phyloP scores from a whole-genome alignment of 306 rosid species.

The Astragalus membranaceus region DNA sequence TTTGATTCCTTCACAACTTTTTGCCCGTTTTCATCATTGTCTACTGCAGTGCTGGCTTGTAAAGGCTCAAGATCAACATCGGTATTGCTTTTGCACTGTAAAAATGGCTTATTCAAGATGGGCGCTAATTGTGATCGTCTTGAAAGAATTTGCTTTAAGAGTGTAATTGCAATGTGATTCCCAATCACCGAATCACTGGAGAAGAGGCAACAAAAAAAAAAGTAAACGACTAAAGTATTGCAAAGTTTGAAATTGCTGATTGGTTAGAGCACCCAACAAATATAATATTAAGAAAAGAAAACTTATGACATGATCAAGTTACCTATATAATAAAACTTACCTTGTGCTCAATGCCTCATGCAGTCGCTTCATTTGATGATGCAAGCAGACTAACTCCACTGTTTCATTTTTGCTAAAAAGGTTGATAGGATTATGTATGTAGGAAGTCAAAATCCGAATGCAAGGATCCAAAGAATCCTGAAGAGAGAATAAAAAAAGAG shows the following conservation, averaged over 20 bases:
- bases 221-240: too few species aligned
- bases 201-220: background rate
- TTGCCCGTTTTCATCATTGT: too few species aligned
- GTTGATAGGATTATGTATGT: background rate
- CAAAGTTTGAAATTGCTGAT: too few species aligned
- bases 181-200: background rate
- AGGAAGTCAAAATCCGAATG: background rate
- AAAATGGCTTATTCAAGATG: background rate
- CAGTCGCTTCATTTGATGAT: constrained; percentile 28
- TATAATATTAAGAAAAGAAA: too few species aligned
- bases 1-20: too few species aligned
- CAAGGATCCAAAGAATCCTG: background rate
- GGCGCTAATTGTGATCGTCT: background rate
- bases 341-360: constrained; percentile 9
- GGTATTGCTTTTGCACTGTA: background rate
- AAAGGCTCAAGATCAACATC: background rate
- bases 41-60: background rate
- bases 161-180: constrained; percentile 1
- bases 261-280: too few species aligned
- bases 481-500: too few species aligned
- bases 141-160: background rate
- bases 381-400: background rate
- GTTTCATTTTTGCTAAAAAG: background rate
- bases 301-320: background rate
- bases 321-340: constrained; percentile 12